Conservation (phyloP, 805 yeast genomes). For the Spathaspora girioi region DNA sequence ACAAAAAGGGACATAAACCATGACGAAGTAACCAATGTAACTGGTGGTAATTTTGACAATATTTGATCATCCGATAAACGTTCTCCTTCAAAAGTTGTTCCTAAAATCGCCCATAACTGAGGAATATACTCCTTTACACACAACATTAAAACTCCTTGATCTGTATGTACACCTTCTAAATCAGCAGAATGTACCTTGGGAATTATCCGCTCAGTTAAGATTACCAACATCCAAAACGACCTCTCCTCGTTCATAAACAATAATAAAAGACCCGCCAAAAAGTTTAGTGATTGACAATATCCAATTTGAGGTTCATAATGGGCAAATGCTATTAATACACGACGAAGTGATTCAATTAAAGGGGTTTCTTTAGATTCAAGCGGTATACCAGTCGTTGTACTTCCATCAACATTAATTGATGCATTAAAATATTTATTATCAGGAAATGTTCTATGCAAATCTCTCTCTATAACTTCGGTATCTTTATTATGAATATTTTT, state of each 20-base stretch:
- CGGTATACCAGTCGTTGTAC: not conserved
- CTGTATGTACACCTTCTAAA: slow-evolving; percentile 90
- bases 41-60: slow-evolving; percentile 77
- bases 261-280: slow-evolving; percentile 81
- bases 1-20: slow-evolving; percentile 99
- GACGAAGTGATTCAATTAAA: slow-evolving; percentile 65
- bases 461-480: slow-evolving; percentile 91
- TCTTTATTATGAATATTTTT: slow-evolving; percentile 57
- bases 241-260: slow-evolving; percentile 86
- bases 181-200: slow-evolving; percentile 91
- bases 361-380: slow-evolving; percentile 48
- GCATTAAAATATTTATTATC: slow-evolving; percentile 77
- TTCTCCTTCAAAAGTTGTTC: slow-evolving; percentile 37
- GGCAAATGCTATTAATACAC: slow-evolving; percentile 82
- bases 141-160: slow-evolving; percentile 90
- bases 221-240: slow-evolving; percentile 94
- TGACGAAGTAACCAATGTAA: slow-evolving; percentile 88
- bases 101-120: slow-evolving; percentile 61
- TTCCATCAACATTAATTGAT: not conserved
- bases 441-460: slow-evolving; percentile 90
- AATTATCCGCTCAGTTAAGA: slow-evolving; percentile 76
- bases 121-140: slow-evolving; percentile 84
- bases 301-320: slow-evolving; percentile 86
- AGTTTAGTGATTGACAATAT: slow-evolving; percentile 92
- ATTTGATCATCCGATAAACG: slow-evolving; percentile 46